Base-by-base conservation (phyloP, 2,329 filamentous ascomycete genomes). In the Cordyceps militaris region DNA sequence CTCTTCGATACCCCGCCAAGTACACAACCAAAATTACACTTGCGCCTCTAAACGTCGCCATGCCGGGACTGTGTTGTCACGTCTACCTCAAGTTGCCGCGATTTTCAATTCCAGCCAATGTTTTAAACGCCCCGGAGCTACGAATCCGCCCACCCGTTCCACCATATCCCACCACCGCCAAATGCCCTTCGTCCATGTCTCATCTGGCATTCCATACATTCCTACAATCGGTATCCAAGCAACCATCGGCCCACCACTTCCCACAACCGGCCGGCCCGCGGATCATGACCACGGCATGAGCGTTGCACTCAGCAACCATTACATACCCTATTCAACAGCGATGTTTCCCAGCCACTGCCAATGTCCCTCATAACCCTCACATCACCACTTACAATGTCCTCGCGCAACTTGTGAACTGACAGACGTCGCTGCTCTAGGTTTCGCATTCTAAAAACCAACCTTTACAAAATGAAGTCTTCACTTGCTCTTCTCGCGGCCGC, bases 401-500 rank as follows among this genome's bases (percentile, higher is more conserved):
- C 44, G 9, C 53, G 6, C 13, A 46, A 40, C 40, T 36, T 28
- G 52, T 50, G 59, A 64, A 64, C 61, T 64, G 60, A 61, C 66
- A 38, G 7, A n/a, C 8, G 50, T 26, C 21, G 1, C 23, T 40
- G 16, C 43, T 34, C 13, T 23, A 55, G 57, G 43, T 38, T 50
- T 49, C 46, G 34, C 58, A 38, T 57, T 43, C 36, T 48, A 23
- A 32, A 59, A 30, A 50, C 26, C 28, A 50, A 55, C 44, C 19
- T 36, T 43, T 11, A 42, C 69, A 78, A 68, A 62, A 82, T 82
- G 79, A 81, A 79, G 74, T 70, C 74, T 48, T 77, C 78, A 50
- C 60, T 76, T 58, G 69, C 76, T 62, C 68, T 82, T 63, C 70
- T 73, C 63, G 71, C 76, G 61, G 70, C 76, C 66, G 76, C 78